A percentile compares a stretch with the other conserved stretches of the same genome.
phyloP scores from a whole-genome alignment of 1,139 yeast genomes.

The Debaryomyces coudertii region DNA sequence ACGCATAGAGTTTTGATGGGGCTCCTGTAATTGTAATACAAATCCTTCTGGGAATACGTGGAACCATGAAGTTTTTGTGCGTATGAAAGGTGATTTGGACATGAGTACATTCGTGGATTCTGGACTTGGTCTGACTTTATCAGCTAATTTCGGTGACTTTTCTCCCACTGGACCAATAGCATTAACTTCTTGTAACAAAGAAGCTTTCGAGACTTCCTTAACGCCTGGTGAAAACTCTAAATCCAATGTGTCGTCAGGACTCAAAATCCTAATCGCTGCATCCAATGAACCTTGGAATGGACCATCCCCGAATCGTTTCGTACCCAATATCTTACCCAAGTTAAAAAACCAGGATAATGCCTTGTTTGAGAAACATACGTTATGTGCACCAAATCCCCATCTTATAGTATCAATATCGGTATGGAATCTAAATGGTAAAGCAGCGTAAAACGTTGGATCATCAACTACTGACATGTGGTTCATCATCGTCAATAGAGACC shows the following conservation, averaged over 20 bases:
- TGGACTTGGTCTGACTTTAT: constrained; percentile 32
- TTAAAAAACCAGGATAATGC: constrained; percentile 68
- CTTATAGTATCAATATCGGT: constrained; percentile 68
- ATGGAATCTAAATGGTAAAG: constrained; percentile 74
- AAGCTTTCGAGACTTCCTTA: constrained; percentile 31
- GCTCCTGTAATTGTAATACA: constrained; percentile 82
- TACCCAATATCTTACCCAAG: constrained; percentile 83
- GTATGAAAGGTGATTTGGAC: constrained; percentile 50
- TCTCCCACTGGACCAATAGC: constrained; percentile 17
- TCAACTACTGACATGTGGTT: constrained; percentile 95
- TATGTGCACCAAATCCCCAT: constrained; percentile 95
- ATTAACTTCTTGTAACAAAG: constrained; percentile 37
- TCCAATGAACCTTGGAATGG: constrained; percentile 92
- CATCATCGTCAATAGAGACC: constrained; percentile 87
- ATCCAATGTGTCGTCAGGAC: constrained; percentile 74
- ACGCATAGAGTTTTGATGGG: constrained; percentile 82
- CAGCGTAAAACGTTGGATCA: constrained; percentile 90
- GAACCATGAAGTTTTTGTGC: constrained; percentile 80
- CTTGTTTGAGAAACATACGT: constrained; percentile 75
- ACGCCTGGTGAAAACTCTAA: constrained; percentile 47
- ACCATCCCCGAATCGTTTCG: constrained; percentile 87
- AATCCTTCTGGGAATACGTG: constrained; percentile 96
- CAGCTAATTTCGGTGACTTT: constrained; percentile 23
- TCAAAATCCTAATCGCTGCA: constrained; percentile 82
- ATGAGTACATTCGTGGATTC: constrained; percentile 37